Evolutionary conservation across 306 rosid genomes (phyloP).

Genomic region (Fragaria vesca): DNA sequence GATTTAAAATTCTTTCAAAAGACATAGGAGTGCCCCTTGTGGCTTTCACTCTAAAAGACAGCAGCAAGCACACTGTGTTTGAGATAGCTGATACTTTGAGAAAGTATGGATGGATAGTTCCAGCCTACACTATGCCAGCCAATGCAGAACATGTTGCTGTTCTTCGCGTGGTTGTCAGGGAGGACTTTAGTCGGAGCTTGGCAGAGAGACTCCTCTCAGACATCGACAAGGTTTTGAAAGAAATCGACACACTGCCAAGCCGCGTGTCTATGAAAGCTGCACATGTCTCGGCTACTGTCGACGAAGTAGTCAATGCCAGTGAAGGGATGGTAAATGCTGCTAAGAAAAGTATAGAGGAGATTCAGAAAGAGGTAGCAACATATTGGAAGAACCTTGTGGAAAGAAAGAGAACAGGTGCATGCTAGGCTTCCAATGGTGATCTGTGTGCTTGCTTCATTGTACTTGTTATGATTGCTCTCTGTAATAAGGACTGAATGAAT

Average conservation of each 20-base stretch:
- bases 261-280: constrained; percentile 28
- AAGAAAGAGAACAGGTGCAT: constrained; percentile 56
- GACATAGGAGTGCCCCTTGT: constrained; percentile 81
- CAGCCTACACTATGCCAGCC: constrained; percentile 87
- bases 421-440: constrained; percentile 35
- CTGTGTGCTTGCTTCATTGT: neutral
- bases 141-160: constrained; percentile 64
- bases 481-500: neutral
- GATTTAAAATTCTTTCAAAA: constrained; percentile 67
- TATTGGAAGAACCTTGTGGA: constrained; percentile 57
- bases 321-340: constrained; percentile 24
- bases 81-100: constrained; percentile 66
- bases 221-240: constrained; percentile 57
- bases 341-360: constrained; percentile 44
- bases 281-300: constrained; percentile 40
- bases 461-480: neutral
- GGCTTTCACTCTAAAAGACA: constrained; percentile 77
- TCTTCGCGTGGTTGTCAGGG: constrained; percentile 82
- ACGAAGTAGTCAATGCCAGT: constrained; percentile 23
- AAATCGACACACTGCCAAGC: constrained; percentile 47
- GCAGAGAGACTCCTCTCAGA: constrained; percentile 74
- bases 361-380: constrained; percentile 30
- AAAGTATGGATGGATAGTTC: constrained; percentile 81
- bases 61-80: constrained; percentile 67
- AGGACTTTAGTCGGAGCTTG: constrained; percentile 76